Base-by-base conservation (phyloP, 257 asterid species). In the Capsicum pubescens region DNA sequence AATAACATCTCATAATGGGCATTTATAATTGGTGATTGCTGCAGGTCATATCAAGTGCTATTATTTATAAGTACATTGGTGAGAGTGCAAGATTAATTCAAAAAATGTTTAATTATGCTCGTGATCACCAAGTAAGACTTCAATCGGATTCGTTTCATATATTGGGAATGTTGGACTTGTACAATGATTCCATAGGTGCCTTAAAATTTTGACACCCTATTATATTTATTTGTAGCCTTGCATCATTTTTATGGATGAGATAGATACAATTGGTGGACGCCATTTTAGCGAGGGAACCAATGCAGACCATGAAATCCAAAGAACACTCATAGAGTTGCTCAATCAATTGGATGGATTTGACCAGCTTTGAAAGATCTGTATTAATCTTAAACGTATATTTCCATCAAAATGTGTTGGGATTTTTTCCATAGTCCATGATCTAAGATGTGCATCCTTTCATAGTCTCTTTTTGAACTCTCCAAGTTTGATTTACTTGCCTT, bases 231-330 rank as follows among this genome's bases (percentile, higher is more conserved):
- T 85, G 82, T 81, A 96, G 99, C 98, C 99, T 16, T 96, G 99
- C 93, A 96, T 96, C 87, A 96, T 96, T 52, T 96, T 96, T 87
- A 96, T 94, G 99, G 99, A 94, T 84, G 98, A 96, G 93, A 96
- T 96, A 66, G 98, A 96, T 89, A 98, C 98, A 80, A 94, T 94
- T 83, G 98, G 98, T 83, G 99, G 99, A 15, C 94, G 98, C 17
- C 97, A 97, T 82, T 96, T 96, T 87, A 96, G 98, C 44, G 99
- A 94, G 88, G 99, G 99, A 86, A 96, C 99, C 17, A 96, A 98
- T 90, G 99, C 98, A 71, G 98, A 96, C 84, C 97, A 98, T 86
- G 99, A 96, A 88, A 95, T 95, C 85, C 99, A 95, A 81, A 92
- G 99, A 89, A 95, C 99, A 6, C 95, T 95, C 69, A 93, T 95